These are phyloP conservation scores for Kalmusia sp. DNA, from an alignment of 2,329 filamentous ascomycete species.

Conservation along the genomic window DNA sequence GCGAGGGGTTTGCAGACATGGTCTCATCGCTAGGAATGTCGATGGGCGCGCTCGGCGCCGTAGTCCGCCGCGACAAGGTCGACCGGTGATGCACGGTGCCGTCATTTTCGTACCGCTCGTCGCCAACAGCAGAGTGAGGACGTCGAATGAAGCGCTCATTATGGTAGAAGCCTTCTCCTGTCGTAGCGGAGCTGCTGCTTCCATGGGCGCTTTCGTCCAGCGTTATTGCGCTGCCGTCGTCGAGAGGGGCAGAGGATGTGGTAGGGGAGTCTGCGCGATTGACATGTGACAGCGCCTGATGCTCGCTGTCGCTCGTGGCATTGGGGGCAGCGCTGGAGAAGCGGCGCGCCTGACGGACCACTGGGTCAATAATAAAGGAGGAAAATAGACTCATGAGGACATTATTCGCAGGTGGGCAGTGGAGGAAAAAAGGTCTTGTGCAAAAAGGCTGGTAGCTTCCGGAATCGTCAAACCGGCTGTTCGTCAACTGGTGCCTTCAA, in stretches of 20 bases:
- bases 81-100: conserved; percentile 14
- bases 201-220: conserved; percentile 16
- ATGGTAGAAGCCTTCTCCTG: conserved; percentile 22
- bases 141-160: conserved; percentile 32
- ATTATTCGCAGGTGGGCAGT: conserved; percentile 17
- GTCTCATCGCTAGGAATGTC: conserved; percentile 26
- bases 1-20: conserved; percentile 43
- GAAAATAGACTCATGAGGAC: conserved; percentile 49
- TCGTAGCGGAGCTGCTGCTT: conserved; percentile 13
- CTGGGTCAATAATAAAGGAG: conserved; percentile 49
- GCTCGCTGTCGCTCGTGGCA: conserved; percentile 21
- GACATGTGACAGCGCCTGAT: conserved; percentile 36
- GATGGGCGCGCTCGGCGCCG: conserved; percentile 30
- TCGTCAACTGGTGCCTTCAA: too few relatives aligned
- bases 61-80: conserved; percentile 19
- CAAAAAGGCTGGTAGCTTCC: neutral
- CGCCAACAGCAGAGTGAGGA: conserved; percentile 30
- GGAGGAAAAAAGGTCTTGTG: conserved; percentile 6
- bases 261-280: conserved; percentile 21
- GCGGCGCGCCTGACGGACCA: conserved; percentile 48
- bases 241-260: conserved; percentile 14
- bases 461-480: conserved; percentile 3
- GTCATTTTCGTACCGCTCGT: conserved; percentile 25
- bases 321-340: conserved; percentile 39
- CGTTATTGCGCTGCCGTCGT: conserved; percentile 15